These are phyloP conservation scores for Orychophragmus violaceus DNA, from an alignment of 345 rosid species.

Conservation along the genomic window DNA sequence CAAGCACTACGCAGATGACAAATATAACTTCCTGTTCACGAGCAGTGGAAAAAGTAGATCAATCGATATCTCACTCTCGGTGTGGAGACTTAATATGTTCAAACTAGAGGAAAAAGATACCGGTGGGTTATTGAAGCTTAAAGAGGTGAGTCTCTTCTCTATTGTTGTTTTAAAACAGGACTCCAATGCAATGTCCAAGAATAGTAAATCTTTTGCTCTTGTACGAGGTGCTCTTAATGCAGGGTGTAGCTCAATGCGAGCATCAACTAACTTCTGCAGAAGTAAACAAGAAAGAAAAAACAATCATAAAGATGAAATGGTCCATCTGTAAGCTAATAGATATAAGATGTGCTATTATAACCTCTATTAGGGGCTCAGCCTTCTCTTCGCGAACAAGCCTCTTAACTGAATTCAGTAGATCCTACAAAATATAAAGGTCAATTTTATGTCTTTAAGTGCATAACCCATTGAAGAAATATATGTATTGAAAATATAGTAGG, in stretches of 20 bases:
- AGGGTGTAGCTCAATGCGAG: constrained; percentile 83
- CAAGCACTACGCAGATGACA: constrained; percentile 67
- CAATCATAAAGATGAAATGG: background rate
- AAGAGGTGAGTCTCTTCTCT: constrained; percentile 75
- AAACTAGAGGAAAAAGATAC: constrained; percentile 29
- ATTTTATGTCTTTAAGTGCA: background rate
- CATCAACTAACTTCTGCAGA: constrained; percentile 77
- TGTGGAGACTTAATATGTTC: background rate
- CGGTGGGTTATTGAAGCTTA: constrained; percentile 70
- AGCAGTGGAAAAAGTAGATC: background rate
- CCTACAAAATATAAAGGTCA: constrained; percentile 36
- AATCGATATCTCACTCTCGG: background rate
- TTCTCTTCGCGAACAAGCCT: constrained; percentile 71
- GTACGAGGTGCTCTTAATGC: constrained; percentile 50
- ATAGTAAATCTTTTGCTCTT: constrained; percentile 82
- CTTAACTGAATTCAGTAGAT: constrained; percentile 54
- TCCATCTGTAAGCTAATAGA: background rate
- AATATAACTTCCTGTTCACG: constrained; percentile 66
- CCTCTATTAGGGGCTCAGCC: constrained; percentile 73
- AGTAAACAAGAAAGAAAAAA: background rate
- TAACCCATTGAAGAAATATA: background rate
- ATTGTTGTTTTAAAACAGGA: constrained; percentile 81
- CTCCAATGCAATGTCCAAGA: constrained; percentile 87
- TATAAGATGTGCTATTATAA: constrained; percentile 19
- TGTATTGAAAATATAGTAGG: background rate